Evolutionary conservation across 129 eudicot genomes (phyloP), one percentile per base, ranked within the genome.

Genomic region (Lactuca sativa): DNA sequence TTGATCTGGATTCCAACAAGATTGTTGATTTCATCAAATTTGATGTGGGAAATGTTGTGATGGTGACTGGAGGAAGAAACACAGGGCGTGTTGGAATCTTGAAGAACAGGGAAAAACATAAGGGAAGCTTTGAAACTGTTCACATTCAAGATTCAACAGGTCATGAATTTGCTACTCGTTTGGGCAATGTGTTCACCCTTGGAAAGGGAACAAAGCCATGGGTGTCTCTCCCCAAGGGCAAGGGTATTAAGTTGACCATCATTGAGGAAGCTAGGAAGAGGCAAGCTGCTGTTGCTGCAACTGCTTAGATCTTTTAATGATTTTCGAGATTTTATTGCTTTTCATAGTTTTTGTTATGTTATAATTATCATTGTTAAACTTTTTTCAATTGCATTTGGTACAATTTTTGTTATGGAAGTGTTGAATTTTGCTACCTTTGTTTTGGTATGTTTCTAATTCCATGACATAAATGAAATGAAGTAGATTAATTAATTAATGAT

Each of bases 141-240:
- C 82, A 78, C 15, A 72, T 78, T 18, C 77, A 78, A 17, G 82
- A 78, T 64, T 47, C 82, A 10, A 70, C 73, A 1, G 77, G 77
- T 11, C 77, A 78, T 14, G 72, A 72, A 8, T 78, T 78, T 71
- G 82, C 82, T 8, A 78, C 82, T 14, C 77, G 82, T 54, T 65
- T 78, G 69, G 69, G 82, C 2, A 78, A 78, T 44, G 82, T 71
- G 30, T 78, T 78, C 11, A 78, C 77, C 0, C 40, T 78, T 51
- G 87, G 91, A 18, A 82, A 86, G 38, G 87, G 87, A 14, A 12
- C 87, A 43, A 82, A 86, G 67, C 87, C 91, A 0, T 86, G 91
- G 91, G 87, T 82, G 16, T 82, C 91, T 6, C 81, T 86, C 40
- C 91, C 91, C 0, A 86, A 86, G 77, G 91, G 91, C 62, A 85